phyloP scores from a whole-genome alignment of 164 flowering plant genomes.

The Tinospora cordifolia region DNA sequence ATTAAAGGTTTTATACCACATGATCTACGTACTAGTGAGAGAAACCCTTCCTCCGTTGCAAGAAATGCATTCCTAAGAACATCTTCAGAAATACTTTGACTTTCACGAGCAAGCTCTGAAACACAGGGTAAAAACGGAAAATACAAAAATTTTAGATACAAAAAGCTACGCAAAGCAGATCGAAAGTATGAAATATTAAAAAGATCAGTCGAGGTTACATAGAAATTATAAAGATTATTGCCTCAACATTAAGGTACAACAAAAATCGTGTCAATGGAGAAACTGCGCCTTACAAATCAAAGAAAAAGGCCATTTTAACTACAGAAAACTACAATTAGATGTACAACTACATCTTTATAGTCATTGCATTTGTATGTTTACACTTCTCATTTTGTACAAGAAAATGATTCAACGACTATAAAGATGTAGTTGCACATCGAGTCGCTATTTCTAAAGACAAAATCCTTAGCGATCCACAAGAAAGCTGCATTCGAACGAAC shows the following conservation, averaged over 20 bases:
- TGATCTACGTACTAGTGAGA: conserved; percentile 40
- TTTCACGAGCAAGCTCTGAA: conserved; percentile 51
- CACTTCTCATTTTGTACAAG: no score
- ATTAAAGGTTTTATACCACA: conserved; percentile 39
- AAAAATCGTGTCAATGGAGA: no score
- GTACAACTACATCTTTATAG: no score
- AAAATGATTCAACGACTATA: no score
- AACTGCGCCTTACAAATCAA: no score
- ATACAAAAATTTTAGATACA: background rate
- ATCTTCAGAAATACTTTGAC: conserved; percentile 49
- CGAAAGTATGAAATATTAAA: background rate
- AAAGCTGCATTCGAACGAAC: background rate
- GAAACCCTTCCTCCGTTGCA: conserved; percentile 73
- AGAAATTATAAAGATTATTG: background rate
- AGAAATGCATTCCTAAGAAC: conserved; percentile 49
- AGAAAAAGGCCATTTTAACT: no score
- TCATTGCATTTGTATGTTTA: no score
- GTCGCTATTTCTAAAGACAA: no score
- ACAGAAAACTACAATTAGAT: no score
- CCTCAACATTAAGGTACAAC: no score
- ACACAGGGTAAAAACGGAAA: background rate
- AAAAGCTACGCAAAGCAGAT: background rate
- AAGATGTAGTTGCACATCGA: no score
- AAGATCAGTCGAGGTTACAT: background rate
- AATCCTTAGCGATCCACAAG: background rate